Evolutionary conservation across 2,329 filamentous ascomycete genomes (phyloP).

Genomic region (Amauroascus verrucosus): DNA sequence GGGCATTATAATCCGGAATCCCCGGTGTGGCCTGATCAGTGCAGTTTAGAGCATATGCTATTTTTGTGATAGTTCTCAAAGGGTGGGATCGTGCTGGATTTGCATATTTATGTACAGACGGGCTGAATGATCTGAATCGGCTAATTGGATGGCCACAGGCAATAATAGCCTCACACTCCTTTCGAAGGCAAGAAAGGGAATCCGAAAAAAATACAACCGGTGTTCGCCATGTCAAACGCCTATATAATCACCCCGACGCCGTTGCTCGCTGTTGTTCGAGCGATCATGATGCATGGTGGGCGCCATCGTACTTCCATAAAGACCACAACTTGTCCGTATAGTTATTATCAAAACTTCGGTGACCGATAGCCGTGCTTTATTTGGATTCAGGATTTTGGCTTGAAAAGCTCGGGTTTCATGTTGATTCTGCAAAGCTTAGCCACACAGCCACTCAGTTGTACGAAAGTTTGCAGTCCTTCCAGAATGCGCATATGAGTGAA

Average conservation of each 20-base stretch:
- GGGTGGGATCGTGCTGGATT: neutral
- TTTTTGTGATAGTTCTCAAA: neutral
- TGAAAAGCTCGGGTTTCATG: slow-evolving; percentile 83
- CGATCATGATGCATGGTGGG: neutral
- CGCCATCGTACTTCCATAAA: neutral
- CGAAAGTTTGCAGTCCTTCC: slow-evolving; percentile 90
- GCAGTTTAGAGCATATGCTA: neutral
- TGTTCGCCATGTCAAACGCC: too few species aligned
- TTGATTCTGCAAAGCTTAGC: slow-evolving; percentile 88
- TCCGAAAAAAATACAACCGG: too few species aligned
- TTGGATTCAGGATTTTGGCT: slow-evolving; percentile 28
- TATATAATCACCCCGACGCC: neutral
- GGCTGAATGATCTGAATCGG: too few species aligned
- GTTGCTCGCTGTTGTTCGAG: neutral
- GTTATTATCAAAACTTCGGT: too few species aligned
- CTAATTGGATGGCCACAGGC: too few species aligned
- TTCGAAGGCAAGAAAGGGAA: too few species aligned
- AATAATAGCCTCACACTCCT: neutral
- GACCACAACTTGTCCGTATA: too few species aligned
- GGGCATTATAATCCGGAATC: too few species aligned
- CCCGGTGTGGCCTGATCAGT: neutral
- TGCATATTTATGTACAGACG: neutral
- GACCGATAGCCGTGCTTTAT: too few species aligned
- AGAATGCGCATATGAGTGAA: slow-evolving; percentile 99
- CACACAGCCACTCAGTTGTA: slow-evolving; percentile 88